Base-by-base conservation (phyloP, 2,329 filamentous ascomycete species). In the Phaeosphaeriaceae sp. region DNA sequence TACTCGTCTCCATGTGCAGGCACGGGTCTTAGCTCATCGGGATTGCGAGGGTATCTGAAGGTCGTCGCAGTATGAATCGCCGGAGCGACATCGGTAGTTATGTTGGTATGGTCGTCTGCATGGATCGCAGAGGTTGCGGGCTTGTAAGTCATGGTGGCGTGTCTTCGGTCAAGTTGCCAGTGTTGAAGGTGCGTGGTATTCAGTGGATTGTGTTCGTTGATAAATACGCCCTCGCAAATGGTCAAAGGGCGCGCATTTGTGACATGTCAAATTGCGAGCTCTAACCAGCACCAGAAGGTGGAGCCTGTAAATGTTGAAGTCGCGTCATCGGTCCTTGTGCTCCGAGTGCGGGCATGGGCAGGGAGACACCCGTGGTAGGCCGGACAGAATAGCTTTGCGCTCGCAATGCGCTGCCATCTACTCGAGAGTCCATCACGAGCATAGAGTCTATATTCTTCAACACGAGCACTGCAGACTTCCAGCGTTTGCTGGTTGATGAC, bases 41-140 rank as follows among this genome's bases (percentile, higher is more conserved):
- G 91, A 73, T 97, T 85, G 53, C 82, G 79, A 25, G 84, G 82
- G 77, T 97, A 98, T 67, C 92, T 88, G 79, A 92, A 98, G 17
- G 92, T 98, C 13, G 94, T 97, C 61, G 92, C 93, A 63, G 96
- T 88, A 76, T 98, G 94, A 72, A 98, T 84, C 3, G 94, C 88
- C 58, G 95, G 94, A 13, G 94, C 93, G 54, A 98, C 90, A 73
- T 95, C 92, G 51, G 88, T 84, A 66, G 91, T 86, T 33, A 83
- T 79, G 77, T 92, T 91, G 69, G 95, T 84, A 68, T 83, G 83
- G 79, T 96, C 89, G 72, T 96, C 93, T 61, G 90, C 91, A 76
- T 96, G 93, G 62, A 96, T 82, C n/a, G 90, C 86, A 55, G 86
- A 84, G 6, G 92, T 92, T 7, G 91, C 85, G 49, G 91, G 80